phyloP scores from a whole-genome alignment of 495 filamentous ascomycete species.

The Penicillium antarcticum region DNA sequence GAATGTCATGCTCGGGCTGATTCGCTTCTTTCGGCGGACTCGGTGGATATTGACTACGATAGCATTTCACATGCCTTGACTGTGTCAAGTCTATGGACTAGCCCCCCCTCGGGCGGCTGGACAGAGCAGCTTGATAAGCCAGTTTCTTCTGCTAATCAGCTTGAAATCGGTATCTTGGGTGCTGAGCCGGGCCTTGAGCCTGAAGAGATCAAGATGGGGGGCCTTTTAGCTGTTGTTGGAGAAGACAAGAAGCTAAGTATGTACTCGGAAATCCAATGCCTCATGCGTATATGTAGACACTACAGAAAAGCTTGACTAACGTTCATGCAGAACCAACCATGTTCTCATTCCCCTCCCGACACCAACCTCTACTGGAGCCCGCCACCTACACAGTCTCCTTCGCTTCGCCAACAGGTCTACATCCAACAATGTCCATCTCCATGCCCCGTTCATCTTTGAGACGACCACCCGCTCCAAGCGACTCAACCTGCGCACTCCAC shows the following conservation, averaged over 20 bases:
- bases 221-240: conserved; percentile 75
- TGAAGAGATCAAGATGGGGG: conserved; percentile 73
- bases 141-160: conserved; percentile 35
- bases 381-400: conserved; percentile 52
- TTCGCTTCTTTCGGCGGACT: conserved; percentile 49
- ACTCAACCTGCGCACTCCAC: conserved; percentile 66
- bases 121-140: conserved; percentile 42
- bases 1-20: conserved; percentile 36
- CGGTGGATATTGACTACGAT: conserved; percentile 78
- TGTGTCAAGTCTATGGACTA: conserved; percentile 59
- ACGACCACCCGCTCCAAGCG: conserved; percentile 29
- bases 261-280: conserved; percentile 12
- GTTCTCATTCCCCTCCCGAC: conserved; percentile 88
- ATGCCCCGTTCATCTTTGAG: conserved; percentile 32
- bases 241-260: conserved; percentile 66
- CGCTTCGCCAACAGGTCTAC: conserved; percentile 72
- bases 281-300: not conserved
- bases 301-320: conserved; percentile 1
- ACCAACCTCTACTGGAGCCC: conserved; percentile 55
- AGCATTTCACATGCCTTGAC: conserved; percentile 61
- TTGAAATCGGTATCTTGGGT: conserved; percentile 82
- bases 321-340: conserved; percentile 58
- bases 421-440: conserved; percentile 72
- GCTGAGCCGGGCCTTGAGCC: conserved; percentile 60
- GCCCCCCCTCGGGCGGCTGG: conserved; percentile 44